Conservation (phyloP, 2,329 filamentous ascomycete species). For the Cadophora malorum region DNA sequence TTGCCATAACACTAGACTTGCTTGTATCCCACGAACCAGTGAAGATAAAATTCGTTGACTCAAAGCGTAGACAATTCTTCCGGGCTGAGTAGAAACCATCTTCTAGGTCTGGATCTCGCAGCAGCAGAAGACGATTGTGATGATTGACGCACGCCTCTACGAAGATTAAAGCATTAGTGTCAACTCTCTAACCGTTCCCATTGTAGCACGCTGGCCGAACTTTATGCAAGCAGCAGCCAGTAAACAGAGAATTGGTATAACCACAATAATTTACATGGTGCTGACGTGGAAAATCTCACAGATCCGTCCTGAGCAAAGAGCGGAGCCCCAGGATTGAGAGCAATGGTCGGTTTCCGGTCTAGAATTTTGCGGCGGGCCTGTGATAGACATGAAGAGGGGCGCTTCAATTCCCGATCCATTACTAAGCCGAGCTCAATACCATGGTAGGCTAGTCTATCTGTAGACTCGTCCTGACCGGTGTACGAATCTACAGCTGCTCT, state of each 20-base stretch:
- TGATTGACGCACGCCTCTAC: neutral
- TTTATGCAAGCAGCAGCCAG: too few relatives aligned
- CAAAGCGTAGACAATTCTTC: neutral
- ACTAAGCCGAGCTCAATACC: neutral
- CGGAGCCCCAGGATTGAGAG: neutral
- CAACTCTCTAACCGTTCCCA: too few relatives aligned
- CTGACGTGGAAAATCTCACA: neutral
- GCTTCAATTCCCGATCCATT: neutral
- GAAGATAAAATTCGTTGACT: neutral
- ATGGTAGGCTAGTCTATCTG: neutral
- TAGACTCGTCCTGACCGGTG: neutral
- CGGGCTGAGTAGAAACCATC: neutral
- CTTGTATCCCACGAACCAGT: neutral
- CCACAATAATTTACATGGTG: neutral
- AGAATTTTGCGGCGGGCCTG: neutral
- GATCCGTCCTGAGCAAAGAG: neutral
- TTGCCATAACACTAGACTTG: neutral
- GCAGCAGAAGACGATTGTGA: neutral
- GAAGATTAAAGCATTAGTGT: neutral
- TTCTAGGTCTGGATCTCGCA: neutral
- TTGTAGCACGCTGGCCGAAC: too few relatives aligned
- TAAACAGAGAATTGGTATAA: too few relatives aligned
- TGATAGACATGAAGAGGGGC: neutral
- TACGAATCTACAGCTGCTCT: neutral
- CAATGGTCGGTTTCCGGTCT: neutral